These are phyloP conservation scores for Botrytis byssoidea DNA, from an alignment of 2,329 filamentous ascomycete species.

Conservation along the genomic window DNA sequence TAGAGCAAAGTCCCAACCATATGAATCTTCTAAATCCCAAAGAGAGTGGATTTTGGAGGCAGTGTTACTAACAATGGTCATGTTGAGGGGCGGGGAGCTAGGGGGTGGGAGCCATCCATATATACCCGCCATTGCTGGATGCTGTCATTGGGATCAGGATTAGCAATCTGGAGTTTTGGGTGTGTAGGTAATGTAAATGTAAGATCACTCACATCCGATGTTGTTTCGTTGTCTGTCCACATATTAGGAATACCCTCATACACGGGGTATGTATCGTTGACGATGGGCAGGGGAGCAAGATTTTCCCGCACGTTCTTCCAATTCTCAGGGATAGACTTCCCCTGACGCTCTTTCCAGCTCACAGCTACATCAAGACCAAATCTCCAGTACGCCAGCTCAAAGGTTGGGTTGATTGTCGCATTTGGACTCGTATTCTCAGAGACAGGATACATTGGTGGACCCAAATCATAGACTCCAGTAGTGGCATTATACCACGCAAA, in stretches of 20 bases:
- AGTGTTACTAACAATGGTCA: conserved; percentile 41
- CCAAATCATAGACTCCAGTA: conserved; percentile 52
- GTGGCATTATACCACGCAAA: conserved; percentile 55
- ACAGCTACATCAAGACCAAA: conserved; percentile 57
- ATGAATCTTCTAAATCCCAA: conserved; percentile 46
- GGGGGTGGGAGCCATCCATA: conserved; percentile 46
- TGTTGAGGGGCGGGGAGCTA: conserved; percentile 39
- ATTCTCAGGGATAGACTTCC: conserved; percentile 42
- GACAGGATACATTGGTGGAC: conserved; percentile 51
- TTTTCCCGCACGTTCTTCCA: conserved; percentile 52
- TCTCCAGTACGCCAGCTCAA: conserved; percentile 60
- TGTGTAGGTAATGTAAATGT: background rate
- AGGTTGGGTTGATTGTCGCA: conserved; percentile 55
- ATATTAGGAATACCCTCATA: conserved; percentile 52
- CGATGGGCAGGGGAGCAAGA: conserved; percentile 53
- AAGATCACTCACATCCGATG: background rate
- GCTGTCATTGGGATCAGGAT: conserved; percentile 40
- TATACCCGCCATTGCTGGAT: conserved; percentile 47
- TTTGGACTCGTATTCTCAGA: conserved; percentile 60
- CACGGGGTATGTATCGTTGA: conserved; percentile 51
- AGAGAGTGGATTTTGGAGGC: conserved; percentile 42
- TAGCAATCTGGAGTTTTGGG: background rate
- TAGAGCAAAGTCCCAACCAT: conserved; percentile 49
- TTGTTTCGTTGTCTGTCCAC: conserved; percentile 39
- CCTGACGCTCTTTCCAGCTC: conserved; percentile 51